Evolutionary conservation across 768 basidiomycete species (phyloP), one percentile per base, ranked within the genome.

Genomic region (Mycena crocata): DNA sequence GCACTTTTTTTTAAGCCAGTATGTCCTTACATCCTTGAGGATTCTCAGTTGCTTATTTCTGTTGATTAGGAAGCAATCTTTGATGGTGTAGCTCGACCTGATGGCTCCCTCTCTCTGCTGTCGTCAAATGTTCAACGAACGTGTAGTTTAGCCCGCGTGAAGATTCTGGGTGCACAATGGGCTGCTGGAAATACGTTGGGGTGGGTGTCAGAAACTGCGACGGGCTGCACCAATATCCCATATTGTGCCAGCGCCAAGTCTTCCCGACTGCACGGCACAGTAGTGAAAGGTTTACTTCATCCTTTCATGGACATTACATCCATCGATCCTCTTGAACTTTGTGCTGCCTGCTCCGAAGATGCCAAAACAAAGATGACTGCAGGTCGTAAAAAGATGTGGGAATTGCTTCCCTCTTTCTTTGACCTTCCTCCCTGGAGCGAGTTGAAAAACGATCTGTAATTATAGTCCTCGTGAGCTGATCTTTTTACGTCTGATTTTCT

Each of bases 341-440:
- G 68, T 46, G 45, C 23, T 15, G 21, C 24, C 15, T 67, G 69
- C 57, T 44, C 23, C 4, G 54, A 10, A 3, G 23, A 24, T 42
- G 52, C 50, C 17, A 51, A 34, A 34, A 45, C n/a, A 42, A 64
- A 61, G 32, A 61, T 62, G 52, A 48, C 24, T 6, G 54, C n/a
- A 23, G 69, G 69, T 26, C 57, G 69, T 1, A 17, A 64, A 30
- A 44, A 61, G 44, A 64, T 71, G 61, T 71, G 69, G 69, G 52
- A 64, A 6, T 17, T 59, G 21, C 66, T 71, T 12, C 69, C 69
- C 13, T 26, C 49, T 2, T 63, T 63, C 34, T 71, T 71, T 35
- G 62, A 52, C 13, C 58, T 71, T 34, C 69, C 69, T 26, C 40
- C 54, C 1, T 71, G 69, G 69, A 32, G 39, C 44, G 65, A 66